Evolutionary conservation across 73 alveolate species (phyloP).

Genomic region (Stentor roeselii): DNA sequence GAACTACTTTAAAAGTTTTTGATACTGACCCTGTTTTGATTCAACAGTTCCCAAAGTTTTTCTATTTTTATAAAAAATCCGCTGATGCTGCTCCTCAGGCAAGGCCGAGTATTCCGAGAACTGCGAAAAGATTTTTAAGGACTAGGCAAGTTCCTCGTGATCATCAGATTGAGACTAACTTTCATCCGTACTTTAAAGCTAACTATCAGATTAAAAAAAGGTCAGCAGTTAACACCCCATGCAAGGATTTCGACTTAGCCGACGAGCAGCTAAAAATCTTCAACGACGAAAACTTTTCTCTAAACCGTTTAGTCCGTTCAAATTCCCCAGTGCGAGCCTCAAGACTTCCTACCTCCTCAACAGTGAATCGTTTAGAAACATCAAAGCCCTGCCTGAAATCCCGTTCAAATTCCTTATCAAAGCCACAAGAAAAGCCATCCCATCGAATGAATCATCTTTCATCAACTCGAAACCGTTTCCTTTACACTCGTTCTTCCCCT

Average conservation of each 20-base stretch:
- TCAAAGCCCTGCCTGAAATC: too few species aligned
- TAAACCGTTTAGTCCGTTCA: neutral
- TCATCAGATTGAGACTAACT: neutral
- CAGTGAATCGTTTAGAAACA: too few species aligned
- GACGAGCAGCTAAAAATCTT: neutral
- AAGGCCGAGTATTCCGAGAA: neutral
- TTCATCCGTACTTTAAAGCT: neutral
- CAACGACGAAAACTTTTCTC: neutral
- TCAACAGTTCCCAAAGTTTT: neutral
- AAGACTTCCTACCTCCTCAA: neutral
- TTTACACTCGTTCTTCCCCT: too few species aligned
- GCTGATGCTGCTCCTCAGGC: neutral
- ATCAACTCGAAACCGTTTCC: too few species aligned
- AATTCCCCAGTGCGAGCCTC: neutral
- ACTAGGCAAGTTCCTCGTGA: neutral
- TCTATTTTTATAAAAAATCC: neutral
- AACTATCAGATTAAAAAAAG: too few species aligned
- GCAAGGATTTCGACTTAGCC: neutral
- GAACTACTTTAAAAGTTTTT: neutral
- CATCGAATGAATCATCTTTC: too few species aligned
- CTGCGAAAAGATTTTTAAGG: neutral
- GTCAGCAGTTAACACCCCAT: neutral
- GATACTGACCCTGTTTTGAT: neutral
- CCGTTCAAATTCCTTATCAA: too few species aligned
- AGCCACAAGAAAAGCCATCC: too few species aligned